Conservation (phyloP, 2,329 filamentous ascomycete species). For the Scytalidium sp. region DNA sequence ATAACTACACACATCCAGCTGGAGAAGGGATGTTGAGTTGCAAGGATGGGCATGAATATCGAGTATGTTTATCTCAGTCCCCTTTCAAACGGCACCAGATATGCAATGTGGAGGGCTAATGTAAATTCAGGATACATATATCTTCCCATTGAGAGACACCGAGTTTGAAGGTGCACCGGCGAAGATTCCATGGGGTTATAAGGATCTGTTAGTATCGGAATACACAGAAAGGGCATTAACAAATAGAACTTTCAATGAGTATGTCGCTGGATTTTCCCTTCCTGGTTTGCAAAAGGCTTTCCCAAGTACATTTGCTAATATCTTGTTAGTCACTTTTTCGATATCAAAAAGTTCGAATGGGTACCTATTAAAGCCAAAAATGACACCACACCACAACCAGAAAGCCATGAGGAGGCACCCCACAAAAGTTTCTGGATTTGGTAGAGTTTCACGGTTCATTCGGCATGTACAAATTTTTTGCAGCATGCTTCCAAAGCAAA, state of each 20-base stretch:
- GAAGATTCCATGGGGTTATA: constrained; percentile 63
- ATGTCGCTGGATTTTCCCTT: constrained; percentile 20
- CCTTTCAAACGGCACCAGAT: too few species aligned
- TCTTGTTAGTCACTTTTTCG: constrained; percentile 37
- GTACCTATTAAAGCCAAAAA: constrained; percentile 17
- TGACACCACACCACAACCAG: background rate
- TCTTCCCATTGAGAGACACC: constrained; percentile 68
- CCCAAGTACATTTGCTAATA: background rate
- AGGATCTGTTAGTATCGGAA: constrained; percentile 55
- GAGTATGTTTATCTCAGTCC: constrained; percentile 31
- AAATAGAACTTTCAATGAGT: constrained; percentile 51
- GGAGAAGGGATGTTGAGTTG: constrained; percentile 44
- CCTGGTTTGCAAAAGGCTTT: background rate
- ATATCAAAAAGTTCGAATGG: constrained; percentile 35
- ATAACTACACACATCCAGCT: constrained; percentile 33
- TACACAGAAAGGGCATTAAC: constrained; percentile 52
- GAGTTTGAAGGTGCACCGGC: constrained; percentile 64
- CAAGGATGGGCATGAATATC: constrained; percentile 49
- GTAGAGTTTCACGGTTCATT: too few species aligned
- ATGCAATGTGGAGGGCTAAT: constrained; percentile 5
- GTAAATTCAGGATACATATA: constrained; percentile 45
- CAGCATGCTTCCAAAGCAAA: too few species aligned
- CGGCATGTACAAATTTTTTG: too few species aligned
- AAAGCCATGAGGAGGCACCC: too few species aligned
- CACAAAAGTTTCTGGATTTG: too few species aligned